Percentiles rank a stretch among this genome's conserved stretches.
Conservation (phyloP, 2,329 filamentous ascomycete genomes). For the Botrytis deweyae region DNA sequence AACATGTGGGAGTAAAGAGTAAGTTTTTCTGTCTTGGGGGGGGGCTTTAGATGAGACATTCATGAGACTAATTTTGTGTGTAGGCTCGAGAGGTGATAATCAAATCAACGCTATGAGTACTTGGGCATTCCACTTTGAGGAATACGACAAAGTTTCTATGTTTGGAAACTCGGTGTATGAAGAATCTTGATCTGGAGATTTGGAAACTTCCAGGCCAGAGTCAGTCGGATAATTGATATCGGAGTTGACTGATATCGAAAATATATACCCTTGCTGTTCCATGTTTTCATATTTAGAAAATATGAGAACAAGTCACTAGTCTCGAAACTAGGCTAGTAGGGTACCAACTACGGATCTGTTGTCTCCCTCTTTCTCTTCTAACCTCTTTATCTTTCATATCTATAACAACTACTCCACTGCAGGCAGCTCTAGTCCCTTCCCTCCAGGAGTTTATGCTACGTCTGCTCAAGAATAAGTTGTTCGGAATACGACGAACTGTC, state of each 20-base stretch:
- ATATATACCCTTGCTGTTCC: background rate
- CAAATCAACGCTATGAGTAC: constrained; percentile 25
- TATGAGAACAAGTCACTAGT: background rate
- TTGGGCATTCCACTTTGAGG: constrained; percentile 29
- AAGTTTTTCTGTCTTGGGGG: background rate
- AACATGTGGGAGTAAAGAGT: constrained; percentile 12
- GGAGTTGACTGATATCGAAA: background rate
- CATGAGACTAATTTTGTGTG: constrained; percentile 23
- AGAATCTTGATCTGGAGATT: background rate
- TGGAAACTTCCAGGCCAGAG: background rate
- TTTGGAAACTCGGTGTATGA: background rate
- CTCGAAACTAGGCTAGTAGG: background rate
- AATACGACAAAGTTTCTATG: constrained; percentile 20
- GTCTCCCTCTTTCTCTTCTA: background rate
- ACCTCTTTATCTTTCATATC: background rate
- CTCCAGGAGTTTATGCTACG: background rate
- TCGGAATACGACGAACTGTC: background rate
- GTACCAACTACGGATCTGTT: background rate
- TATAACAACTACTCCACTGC: background rate
- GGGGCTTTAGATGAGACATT: background rate
- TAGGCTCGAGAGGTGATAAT: constrained; percentile 29
- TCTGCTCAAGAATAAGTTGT: background rate
- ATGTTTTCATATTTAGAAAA: background rate
- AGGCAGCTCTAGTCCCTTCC: background rate
- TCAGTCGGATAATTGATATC: background rate